A percentile compares a stretch with the other conserved stretches of the same genome.
Evolutionary conservation across 2,329 filamentous ascomycete species (phyloP).

Genomic region (Fusarium sp.): DNA sequence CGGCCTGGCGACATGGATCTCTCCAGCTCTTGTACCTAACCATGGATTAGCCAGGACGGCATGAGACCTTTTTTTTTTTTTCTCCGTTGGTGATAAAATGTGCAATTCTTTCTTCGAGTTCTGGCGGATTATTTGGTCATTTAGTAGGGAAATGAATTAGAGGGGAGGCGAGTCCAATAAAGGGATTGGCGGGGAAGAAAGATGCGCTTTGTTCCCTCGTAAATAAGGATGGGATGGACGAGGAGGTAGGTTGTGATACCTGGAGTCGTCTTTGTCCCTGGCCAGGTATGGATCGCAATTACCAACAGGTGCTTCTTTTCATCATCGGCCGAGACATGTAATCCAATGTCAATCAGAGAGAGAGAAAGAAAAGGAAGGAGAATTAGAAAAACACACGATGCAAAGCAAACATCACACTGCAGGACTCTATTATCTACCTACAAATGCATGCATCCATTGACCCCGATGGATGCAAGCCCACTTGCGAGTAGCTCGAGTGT

Average conservation of each 20-base stretch:
- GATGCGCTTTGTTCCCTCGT: not conserved
- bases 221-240: not conserved
- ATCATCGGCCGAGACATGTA: conserved; percentile 22
- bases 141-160: not conserved
- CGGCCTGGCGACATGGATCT: conserved; percentile 28
- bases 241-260: not conserved
- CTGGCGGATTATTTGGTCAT: not conserved
- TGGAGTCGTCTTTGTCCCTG: not conserved
- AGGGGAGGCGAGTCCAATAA: not conserved
- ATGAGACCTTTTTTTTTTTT: not conserved
- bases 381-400: conserved; percentile 4
- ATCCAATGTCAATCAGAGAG: not conserved
- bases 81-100: not conserved
- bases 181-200: not conserved
- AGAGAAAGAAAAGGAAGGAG: not conserved
- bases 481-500: conserved; percentile 5
- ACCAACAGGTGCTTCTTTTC: conserved; percentile 13
- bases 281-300: conserved; percentile 7
- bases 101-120: not conserved
- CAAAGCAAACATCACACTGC: not conserved
- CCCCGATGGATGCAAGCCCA: conserved; percentile 5
- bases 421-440: not conserved
- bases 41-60: not conserved
- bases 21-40: conserved; percentile 9
- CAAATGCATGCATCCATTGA: not conserved